Percentiles rank a stretch among this genome's conserved stretches.
Evolutionary conservation across 305 asterid species (phyloP).

Genomic region (Withania somnifera): DNA sequence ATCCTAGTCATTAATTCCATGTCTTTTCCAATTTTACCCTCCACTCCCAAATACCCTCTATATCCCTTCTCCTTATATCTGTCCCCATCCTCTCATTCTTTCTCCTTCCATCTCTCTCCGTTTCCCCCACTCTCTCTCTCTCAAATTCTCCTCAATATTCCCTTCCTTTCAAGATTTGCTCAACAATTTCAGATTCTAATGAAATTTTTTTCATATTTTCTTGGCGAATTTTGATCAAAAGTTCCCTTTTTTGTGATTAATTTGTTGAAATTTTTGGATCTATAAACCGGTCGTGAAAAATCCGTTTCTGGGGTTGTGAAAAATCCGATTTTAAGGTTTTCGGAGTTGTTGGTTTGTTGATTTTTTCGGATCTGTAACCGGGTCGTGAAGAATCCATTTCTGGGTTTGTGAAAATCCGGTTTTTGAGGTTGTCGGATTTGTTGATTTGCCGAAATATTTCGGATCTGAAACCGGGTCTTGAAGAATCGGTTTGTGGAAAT

Average conservation of each 20-base stretch:
- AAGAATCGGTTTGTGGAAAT: background rate
- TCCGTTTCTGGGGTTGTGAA: background rate
- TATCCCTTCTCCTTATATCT: conserved; percentile 4
- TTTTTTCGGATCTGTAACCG: too few species aligned
- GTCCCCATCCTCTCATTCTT: background rate
- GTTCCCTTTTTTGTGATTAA: background rate
- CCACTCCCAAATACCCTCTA: conserved; percentile 3
- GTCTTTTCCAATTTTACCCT: conserved; percentile 12
- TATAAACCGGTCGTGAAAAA: conserved; percentile 3
- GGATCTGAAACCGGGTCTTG: conserved; percentile 26
- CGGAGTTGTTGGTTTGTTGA: too few species aligned
- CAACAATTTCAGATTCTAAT: background rate
- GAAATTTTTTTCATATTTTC: background rate
- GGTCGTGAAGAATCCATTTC: too few species aligned
- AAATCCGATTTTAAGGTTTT: background rate
- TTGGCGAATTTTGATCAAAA: background rate
- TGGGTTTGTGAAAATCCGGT: too few species aligned
- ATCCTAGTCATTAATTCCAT: background rate
- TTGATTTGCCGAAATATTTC: background rate
- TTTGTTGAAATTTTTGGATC: conserved; percentile 23
- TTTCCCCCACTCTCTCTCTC: background rate
- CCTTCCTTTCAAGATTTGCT: background rate
- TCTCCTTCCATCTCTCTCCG: background rate
- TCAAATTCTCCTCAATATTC: conserved; percentile 10
- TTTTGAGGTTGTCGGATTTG: background rate